Base-by-base conservation (phyloP, 495 filamentous ascomycete genomes). In the Daldinia loculata region DNA sequence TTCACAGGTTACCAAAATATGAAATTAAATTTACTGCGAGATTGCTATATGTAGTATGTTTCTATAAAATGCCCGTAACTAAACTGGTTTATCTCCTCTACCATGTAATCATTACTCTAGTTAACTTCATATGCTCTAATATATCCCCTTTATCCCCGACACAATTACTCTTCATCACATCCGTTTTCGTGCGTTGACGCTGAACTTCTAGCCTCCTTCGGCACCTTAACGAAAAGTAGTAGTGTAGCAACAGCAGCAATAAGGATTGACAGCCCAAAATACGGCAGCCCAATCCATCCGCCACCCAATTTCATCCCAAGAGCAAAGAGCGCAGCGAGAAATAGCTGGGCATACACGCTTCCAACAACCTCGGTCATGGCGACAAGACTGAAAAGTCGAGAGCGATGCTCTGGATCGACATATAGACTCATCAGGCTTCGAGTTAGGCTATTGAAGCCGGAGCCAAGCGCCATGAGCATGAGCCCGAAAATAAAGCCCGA, bases 311-410 rank as follows among this genome's bases (percentile, higher is more conserved):
- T 75, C 68, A 81, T 67, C 5, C 78, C 80, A 2, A 77, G 19
- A 1, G 75, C 51, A 59, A 77, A 80, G 14, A 79, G 71, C 1
- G 38, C 67, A 0, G 76, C 76, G 3, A 82, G 62, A 15, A 72
- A 45, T 7, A 88, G 78, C 32, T 86, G 84, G 6, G 86, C 84
- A 29, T 86, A 77, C 24, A 90, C 80, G 56, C 79, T 81, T 6
- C 87, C 86, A 11, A 88, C 43, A 0, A 83, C 81, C 67, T 90
- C 86, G 7, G 87, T 76, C 22, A 90, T 82, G 30, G 84, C 82
- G 58, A 89, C 85, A 15, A 87, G 79, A 24, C 84, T 86, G 67
- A 87, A 91, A 5, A 89, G 75, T 2, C 84, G 80, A 14, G 87
- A 87, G 0, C 88, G 84, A 63, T 89, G 83, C 34, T 88, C 81